phyloP scores from a whole-genome alignment of 306 rosid species.

The Hippophae gyantsensis region DNA sequence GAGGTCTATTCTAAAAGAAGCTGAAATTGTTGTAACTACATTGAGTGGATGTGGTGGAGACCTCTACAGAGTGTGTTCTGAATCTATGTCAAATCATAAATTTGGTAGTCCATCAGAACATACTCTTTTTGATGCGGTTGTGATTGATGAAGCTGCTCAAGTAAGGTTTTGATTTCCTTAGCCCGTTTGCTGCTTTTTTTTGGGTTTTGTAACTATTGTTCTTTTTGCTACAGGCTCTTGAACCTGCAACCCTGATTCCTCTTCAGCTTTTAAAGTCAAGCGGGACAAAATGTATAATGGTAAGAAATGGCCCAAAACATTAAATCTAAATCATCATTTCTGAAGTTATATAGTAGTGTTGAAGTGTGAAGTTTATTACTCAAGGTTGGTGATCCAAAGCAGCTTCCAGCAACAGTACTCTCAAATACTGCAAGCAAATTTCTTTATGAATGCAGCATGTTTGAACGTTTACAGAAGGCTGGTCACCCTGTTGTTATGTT shows the following conservation, averaged over 20 bases:
- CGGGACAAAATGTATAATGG: constrained; percentile 84
- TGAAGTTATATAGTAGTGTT: constrained; percentile 24
- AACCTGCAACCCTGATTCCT: constrained; percentile 95
- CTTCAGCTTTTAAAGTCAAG: constrained; percentile 85
- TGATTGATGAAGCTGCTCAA: constrained; percentile 95
- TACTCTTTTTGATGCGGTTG: constrained; percentile 80
- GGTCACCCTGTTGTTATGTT: constrained; percentile 92
- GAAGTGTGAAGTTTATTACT: constrained; percentile 25
- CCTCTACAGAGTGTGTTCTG: constrained; percentile 81
- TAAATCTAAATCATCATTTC: constrained; percentile 12
- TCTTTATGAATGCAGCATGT: constrained; percentile 85
- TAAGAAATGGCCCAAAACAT: constrained; percentile 23
- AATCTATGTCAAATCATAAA: constrained; percentile 58
- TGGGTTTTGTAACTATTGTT: constrained; percentile 17
- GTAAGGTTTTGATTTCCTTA: constrained; percentile 30
- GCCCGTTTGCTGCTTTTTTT: constrained; percentile 8
- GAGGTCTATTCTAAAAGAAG: constrained; percentile 82
- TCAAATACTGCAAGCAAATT: constrained; percentile 86
- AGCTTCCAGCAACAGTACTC: constrained; percentile 95
- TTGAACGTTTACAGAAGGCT: constrained; percentile 91
- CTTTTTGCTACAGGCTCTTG: constrained; percentile 61
- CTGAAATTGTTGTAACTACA: constrained; percentile 83
- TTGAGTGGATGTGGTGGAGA: constrained; percentile 94
- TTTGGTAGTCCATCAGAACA: constrained; percentile 73
- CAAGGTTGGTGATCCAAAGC: constrained; percentile 98